These are phyloP conservation scores for Eucalyptus erythrocorys DNA, from an alignment of 345 rosid species.

Conservation along the genomic window DNA sequence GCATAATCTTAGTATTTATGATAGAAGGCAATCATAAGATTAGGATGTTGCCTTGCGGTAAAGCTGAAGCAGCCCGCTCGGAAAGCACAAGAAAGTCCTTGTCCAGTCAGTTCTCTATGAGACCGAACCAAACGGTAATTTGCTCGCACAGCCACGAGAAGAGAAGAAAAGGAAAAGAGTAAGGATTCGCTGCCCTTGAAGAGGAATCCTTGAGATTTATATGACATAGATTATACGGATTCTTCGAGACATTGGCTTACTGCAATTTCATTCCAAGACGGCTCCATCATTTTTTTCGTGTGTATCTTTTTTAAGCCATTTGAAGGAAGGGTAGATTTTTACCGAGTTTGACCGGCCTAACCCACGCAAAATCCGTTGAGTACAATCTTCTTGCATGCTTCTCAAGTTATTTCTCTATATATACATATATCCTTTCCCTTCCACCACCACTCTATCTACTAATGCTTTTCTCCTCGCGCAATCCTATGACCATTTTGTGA, in stretches of 20 bases:
- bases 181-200: conserved; percentile 28
- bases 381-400: too few relatives aligned
- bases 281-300: too few relatives aligned
- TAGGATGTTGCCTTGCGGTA: conserved; percentile 9
- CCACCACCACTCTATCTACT: too few relatives aligned
- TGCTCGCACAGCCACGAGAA: background rate
- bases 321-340: too few relatives aligned
- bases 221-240: conserved; percentile 35
- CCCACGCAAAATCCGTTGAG: too few relatives aligned
- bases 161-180: background rate
- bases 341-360: too few relatives aligned
- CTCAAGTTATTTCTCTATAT: too few relatives aligned
- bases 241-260: conserved; percentile 18
- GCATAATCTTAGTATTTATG: background rate
- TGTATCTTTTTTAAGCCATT: too few relatives aligned
- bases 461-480: too few relatives aligned
- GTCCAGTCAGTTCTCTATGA: background rate
- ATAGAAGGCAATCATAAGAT: background rate
- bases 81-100: background rate
- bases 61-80: conserved; percentile 7
- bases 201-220: conserved; percentile 43
- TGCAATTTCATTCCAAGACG: conserved; percentile 35
- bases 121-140: background rate
- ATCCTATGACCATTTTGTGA: too few relatives aligned
- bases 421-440: too few relatives aligned